These are phyloP conservation scores for Acer campestre DNA, from an alignment of 345 rosid species.

Conservation along the genomic window DNA sequence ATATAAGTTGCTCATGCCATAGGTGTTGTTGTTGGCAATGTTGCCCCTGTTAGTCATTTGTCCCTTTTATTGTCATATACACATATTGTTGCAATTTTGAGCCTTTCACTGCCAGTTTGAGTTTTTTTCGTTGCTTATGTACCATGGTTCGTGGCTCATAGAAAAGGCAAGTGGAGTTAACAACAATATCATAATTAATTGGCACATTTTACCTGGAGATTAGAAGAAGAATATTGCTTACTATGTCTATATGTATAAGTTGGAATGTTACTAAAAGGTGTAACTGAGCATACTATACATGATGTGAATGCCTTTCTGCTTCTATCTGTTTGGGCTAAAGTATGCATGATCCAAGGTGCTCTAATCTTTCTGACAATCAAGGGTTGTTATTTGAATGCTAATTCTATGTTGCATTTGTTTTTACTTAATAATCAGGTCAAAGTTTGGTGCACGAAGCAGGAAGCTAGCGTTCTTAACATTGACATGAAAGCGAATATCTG, in stretches of 20 bases:
- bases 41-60: neutral
- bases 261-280: neutral
- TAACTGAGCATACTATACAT: neutral
- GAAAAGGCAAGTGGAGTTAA: neutral
- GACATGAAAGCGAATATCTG: constrained; percentile 99
- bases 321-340: neutral
- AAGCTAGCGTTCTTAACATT: constrained; percentile 89
- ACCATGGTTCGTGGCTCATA: neutral
- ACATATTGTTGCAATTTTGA: no score
- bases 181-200: neutral
- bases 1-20: neutral
- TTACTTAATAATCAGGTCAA: constrained; percentile 63
- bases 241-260: no score
- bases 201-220: neutral
- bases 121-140: neutral
- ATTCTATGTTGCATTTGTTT: constrained; percentile 24
- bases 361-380: neutral
- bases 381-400: neutral
- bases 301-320: neutral
- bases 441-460: constrained; percentile 98
- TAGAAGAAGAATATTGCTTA: neutral
- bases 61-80: neutral
- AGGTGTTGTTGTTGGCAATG: neutral
- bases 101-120: no score
- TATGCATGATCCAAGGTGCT: neutral